Base-by-base conservation (phyloP, 352 stramenopile species). In the Plasmopara muralis region DNA sequence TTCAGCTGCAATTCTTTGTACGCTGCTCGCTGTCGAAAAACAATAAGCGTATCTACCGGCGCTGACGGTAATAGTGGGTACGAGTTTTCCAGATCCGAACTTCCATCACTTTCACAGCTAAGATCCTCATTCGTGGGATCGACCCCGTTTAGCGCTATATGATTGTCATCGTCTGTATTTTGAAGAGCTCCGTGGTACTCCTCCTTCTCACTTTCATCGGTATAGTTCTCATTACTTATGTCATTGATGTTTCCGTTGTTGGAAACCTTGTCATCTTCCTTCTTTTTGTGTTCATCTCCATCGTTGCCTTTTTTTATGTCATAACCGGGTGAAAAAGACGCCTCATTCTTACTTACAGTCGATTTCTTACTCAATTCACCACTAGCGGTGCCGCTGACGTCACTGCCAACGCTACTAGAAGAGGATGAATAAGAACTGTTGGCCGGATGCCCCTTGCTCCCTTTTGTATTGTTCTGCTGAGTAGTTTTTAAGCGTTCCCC, bases 31-130 rank as follows among this genome's bases (percentile, higher is more conserved):
- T 82, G 77, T 35, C 75, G 70, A 18, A 77, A 59, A 5, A 65
- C 50, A 43, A 90, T 76, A 4, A 90, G 44, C 8, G 60, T 57
- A 42, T 90, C 80, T 16, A 90, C 74, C 1, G 77, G 77, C 9
- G 78, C 66, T 7, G 65, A 43, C 0, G 80, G 73, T 9, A 90
- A 53, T 33, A 66, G 55, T 30, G 76, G 79, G 33, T 89, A 89
- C 20, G 74, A 73, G 20, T 64, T 77, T 34, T 89, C 74, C 15
- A 84, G 43, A 34, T 87, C 74, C 0, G 71, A 82, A 18, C 64
- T 77, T 48, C 55, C 74, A 44, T 85, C 76, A 54, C 79, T 87
- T 38, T 78, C 70, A 43, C 50, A 64, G 47, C 56, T 75, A 9
- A 66, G 39, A 2, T 66, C 63, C 5, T 75, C 67, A 29, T 63